Evolutionary conservation across 352 stramenopile genomes (phyloP).

Genomic region (Phytopythium kandeliae): DNA sequence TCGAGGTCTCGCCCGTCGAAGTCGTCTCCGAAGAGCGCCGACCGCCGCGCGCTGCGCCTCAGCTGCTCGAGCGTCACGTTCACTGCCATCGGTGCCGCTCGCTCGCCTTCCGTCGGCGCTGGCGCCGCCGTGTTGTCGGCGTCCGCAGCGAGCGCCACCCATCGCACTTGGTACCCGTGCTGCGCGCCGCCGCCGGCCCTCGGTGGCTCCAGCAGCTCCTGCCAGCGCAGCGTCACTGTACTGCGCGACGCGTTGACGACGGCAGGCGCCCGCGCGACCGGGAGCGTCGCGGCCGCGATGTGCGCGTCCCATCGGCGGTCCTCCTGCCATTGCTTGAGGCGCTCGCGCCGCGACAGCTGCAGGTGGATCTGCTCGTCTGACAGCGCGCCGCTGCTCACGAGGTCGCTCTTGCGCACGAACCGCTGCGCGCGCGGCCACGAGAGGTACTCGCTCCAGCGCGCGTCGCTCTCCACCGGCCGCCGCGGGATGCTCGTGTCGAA

Average conservation of each 20-base stretch:
- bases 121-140: background rate
- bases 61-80: conserved; percentile 54
- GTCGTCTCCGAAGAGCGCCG: conserved; percentile 62
- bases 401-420: conserved; percentile 33
- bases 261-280: conserved; percentile 49
- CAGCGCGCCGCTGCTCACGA: conserved; percentile 12
- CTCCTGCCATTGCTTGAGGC: conserved; percentile 78
- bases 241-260: conserved; percentile 54
- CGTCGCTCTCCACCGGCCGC: conserved; percentile 23
- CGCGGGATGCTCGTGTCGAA: conserved; percentile 63
- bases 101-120: background rate
- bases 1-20: conserved; percentile 79
- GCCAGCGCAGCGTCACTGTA: conserved; percentile 51
- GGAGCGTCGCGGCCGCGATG: conserved; percentile 63
- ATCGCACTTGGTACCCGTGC: conserved; percentile 64
- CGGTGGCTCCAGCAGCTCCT: conserved; percentile 61
- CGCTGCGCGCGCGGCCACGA: conserved; percentile 55
- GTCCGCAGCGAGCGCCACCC: conserved; percentile 12
- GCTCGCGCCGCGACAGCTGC: conserved; percentile 60
- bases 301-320: conserved; percentile 63
- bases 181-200: conserved; percentile 26
- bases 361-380: conserved; percentile 23
- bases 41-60: conserved; percentile 52
- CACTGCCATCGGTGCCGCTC: conserved; percentile 10
- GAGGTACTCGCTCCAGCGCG: conserved; percentile 44